Evolutionary conservation across 441 rosid genomes (phyloP), one percentile per base, ranked within the genome.

Genomic region (Populus hybrid): DNA sequence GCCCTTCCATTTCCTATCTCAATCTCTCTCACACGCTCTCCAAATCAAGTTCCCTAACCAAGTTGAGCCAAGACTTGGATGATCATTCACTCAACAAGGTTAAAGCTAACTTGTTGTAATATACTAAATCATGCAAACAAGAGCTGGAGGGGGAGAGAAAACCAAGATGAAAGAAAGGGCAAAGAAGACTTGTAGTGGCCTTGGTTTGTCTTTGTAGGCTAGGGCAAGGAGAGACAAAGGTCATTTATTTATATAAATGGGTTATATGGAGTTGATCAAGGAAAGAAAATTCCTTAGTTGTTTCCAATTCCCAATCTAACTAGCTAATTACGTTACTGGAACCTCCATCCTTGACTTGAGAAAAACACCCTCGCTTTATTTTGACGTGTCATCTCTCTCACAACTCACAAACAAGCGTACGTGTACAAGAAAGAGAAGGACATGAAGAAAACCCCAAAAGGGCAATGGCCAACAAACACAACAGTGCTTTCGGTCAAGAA

Each of bases 1-100:
- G 84, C 84, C 86, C 90, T 79, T 91, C 96, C 99, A 90, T 92
- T 2, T 50, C 42, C 65, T 26, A 0, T n/a, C 11, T 0, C 0
- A 6, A 10, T 23, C 1, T n/a, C 18, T 46, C n/a, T 65, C 26
- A 23, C 26, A 1, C 16, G 6, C 34, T 24, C 32, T 35, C 26
- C 3, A 10, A 34, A 59, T 66, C 46, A 32, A 20, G 67, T 63
- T 35, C 14, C 35, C 10, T n/a, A 61, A 79, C 73, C 59, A 65
- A 46, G 71, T 81, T 59, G 78, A 84, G 83, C 34, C 21, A 46
- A 75, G 42, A 61, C 16, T n/a, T 21, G 21, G 21, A 40, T 14
- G 24, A 20, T 23, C 28, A 6, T 64, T 12, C 36, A 36, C 77
- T 40, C 77, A 14, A 40, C 77, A 36, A 40, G 72, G 36, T 64